A percentile compares a stretch with the other conserved stretches of the same genome.
phyloP scores from a whole-genome alignment of 2,329 filamentous ascomycete genomes.

The Tolypocladium cylindrosporum region DNA sequence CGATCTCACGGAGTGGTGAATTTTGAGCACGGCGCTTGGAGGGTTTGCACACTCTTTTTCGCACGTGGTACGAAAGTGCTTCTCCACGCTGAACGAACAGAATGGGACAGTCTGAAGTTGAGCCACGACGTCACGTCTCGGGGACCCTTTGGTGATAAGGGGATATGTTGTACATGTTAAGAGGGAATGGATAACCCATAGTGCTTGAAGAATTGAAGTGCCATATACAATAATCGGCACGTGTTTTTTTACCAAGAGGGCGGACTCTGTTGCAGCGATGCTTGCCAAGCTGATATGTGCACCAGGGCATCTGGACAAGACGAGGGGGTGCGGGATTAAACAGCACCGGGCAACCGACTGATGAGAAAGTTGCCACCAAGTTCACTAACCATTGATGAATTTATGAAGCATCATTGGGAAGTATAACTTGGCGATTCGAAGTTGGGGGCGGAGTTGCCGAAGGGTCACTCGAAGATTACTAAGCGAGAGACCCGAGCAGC shows the following conservation, averaged over 20 bases:
- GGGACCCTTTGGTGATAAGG: not conserved
- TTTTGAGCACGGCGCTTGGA: constrained; percentile 45
- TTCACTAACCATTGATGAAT: not conserved
- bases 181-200: not conserved
- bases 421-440: too few relatives aligned
- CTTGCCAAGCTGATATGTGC: not conserved
- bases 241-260: not conserved
- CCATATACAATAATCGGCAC: not conserved
- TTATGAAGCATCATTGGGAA: too few relatives aligned
- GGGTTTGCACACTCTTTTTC: constrained; percentile 25
- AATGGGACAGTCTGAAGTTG: constrained; percentile 20
- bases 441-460: not conserved
- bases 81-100: constrained; percentile 28
- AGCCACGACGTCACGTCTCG: constrained; percentile 12
- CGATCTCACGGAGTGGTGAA: constrained; percentile 28
- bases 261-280: not conserved
- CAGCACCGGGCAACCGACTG: not conserved
- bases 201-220: not conserved
- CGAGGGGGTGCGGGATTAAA: not conserved
- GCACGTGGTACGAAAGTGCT: constrained; percentile 41
- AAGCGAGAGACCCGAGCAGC: not conserved
- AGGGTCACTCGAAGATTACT: constrained; percentile 1
- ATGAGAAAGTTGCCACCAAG: not conserved
- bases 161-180: not conserved
- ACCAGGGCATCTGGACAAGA: not conserved